Evolutionary conservation across 257 asterid species (phyloP), one percentile per base, ranked within the genome.

Genomic region (Gentiana straminea): DNA sequence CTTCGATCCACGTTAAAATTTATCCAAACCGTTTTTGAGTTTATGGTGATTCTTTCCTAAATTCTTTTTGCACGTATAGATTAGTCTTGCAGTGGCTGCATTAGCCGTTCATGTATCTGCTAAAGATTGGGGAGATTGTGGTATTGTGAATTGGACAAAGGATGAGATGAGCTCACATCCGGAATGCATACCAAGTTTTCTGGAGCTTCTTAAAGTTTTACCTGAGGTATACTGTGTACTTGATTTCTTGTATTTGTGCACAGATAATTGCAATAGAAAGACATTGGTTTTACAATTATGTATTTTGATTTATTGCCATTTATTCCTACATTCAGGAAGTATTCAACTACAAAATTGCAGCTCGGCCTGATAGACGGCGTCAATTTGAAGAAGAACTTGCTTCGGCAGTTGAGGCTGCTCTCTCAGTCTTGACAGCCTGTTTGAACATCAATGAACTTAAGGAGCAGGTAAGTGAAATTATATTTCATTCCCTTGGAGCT

Each of bases 21-120:
- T 10, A 46, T 66, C 33, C 8, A 10, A 5, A 1, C 35, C 15
- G 8, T 12, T 43, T 64, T 49, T 36, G 52, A 45, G 7, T 54
- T 6, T 59, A 44, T 66, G 63, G 68, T 38, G 24, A 52, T 58
- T 48, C 64, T 66, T 54, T 68, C 72, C 86, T 81, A 75, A 80
- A 74, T 46, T 78, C 62, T 68, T 41, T 1, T 51, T 65, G 66
- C 55, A 60, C 71, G 50, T 80, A 77, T 81, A 92, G 97, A 92
- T 92, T 80, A 87, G 99, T 64, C 95, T 92, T 74, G 99, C 99
- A 61, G 94, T 92, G 70, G 99, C 97, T 73, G 97, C 97, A 69
- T 78, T 92, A 78, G 94, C 99, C 67, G 94, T 88, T 69, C 99
- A 92, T 73, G 97, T 88, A 55, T 82, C 97, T 57, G 85, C 86